These are phyloP conservation scores for Ochromonas danica DNA, from an alignment of 108 stramenopile species.

Conservation along the genomic window DNA sequence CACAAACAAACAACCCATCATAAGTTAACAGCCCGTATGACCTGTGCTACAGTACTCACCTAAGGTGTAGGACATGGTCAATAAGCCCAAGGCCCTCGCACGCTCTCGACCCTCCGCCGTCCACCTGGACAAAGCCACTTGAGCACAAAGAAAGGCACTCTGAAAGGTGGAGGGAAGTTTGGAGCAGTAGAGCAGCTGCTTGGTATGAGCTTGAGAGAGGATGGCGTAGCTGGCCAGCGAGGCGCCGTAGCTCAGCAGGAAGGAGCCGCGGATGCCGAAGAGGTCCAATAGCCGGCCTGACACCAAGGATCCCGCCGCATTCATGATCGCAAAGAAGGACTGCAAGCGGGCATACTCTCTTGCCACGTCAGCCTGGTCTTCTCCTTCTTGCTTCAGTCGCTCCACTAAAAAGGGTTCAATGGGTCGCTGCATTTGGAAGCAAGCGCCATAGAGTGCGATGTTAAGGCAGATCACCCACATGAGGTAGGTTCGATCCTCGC, in stretches of 20 bases:
- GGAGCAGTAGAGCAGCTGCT: slow-evolving; percentile 58
- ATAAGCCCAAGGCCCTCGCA: slow-evolving; percentile 65
- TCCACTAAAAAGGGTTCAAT: slow-evolving; percentile 72
- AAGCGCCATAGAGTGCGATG: slow-evolving; percentile 68
- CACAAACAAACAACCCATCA: too few species aligned
- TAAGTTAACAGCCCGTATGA: too few species aligned
- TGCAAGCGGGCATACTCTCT: slow-evolving; percentile 66
- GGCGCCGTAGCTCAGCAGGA: slow-evolving; percentile 61
- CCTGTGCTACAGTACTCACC: too few species aligned
- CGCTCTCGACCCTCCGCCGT: slow-evolving; percentile 48
- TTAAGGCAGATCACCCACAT: slow-evolving; percentile 47
- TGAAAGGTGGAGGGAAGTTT: slow-evolving; percentile 71
- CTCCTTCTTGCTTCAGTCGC: slow-evolving; percentile 45
- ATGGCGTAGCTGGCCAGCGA: slow-evolving; percentile 67
- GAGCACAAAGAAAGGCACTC: slow-evolving; percentile 71
- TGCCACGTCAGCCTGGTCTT: slow-evolving; percentile 49
- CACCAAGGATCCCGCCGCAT: slow-evolving; percentile 67
- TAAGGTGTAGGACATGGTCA: slow-evolving; percentile 73
- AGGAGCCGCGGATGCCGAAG: slow-evolving; percentile 62
- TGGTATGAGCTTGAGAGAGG: slow-evolving; percentile 57
- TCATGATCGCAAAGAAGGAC: slow-evolving; percentile 67
- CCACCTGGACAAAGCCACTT: slow-evolving; percentile 57
- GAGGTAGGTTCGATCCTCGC: too few species aligned
- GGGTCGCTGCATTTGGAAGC: slow-evolving; percentile 72
- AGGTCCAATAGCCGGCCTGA: slow-evolving; percentile 67